Evolutionary conservation across 1,284 basidiomycete genomes (phyloP).

Genomic region (Sanghuangporus sanghuang): DNA sequence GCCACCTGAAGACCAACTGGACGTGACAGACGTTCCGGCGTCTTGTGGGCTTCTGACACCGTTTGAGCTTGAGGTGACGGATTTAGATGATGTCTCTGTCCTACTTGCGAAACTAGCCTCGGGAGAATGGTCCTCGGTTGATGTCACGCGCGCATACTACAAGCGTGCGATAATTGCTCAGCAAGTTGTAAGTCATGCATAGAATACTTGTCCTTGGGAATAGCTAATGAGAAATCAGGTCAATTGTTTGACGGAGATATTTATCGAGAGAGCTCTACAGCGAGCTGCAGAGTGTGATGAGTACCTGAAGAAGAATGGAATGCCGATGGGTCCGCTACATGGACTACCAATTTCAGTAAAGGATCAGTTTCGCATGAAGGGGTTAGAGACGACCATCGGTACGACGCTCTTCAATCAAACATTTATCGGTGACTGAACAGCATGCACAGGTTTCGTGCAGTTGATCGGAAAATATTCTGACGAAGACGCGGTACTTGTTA

Average conservation of each 20-base stretch:
- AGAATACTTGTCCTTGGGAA: background rate
- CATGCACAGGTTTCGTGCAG: constrained; percentile 52
- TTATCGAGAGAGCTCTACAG: constrained; percentile 52
- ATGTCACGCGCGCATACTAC: constrained; percentile 70
- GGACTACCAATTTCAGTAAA: constrained; percentile 62
- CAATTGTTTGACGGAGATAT: constrained; percentile 69
- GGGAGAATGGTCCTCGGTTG: constrained; percentile 53
- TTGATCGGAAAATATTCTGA: constrained; percentile 54
- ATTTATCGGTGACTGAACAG: constrained; percentile 20
- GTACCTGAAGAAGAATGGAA: constrained; percentile 42
- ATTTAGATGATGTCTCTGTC: constrained; percentile 41
- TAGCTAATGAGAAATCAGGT: constrained; percentile 33
- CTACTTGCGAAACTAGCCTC: constrained; percentile 44
- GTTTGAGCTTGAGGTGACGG: constrained; percentile 65
- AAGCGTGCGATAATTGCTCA: constrained; percentile 80
- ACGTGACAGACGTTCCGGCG: constrained; percentile 53
- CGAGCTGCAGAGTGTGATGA: constrained; percentile 55
- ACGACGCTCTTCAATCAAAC: constrained; percentile 24
- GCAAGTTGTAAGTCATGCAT: constrained; percentile 54
- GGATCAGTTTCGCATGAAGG: constrained; percentile 51
- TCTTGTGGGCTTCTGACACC: constrained; percentile 54
- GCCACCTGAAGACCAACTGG: constrained; percentile 37
- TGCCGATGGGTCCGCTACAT: constrained; percentile 54
- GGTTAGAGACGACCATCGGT: constrained; percentile 48
- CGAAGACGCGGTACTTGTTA: constrained; percentile 50